These are phyloP conservation scores for Thymus mandschuricus DNA, from an alignment of 257 asterid genomes.

Conservation along the genomic window DNA sequence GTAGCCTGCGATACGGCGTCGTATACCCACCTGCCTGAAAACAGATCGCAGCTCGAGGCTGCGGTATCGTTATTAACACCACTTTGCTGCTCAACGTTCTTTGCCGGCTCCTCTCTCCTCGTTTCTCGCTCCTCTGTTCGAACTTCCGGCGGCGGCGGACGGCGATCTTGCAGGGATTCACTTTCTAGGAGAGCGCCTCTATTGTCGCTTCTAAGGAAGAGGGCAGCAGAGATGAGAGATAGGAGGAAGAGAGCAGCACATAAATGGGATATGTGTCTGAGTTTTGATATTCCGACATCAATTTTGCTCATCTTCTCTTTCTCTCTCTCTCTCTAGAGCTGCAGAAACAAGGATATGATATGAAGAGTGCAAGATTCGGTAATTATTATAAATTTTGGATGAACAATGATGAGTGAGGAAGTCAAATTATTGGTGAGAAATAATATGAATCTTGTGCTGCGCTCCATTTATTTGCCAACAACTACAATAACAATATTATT, in stretches of 20 bases:
- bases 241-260: background rate
- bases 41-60: conserved; percentile 1
- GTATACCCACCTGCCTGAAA: conserved; percentile 23
- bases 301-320: background rate
- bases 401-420: conserved; percentile 9
- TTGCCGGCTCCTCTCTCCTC: conserved; percentile 4
- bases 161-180: background rate
- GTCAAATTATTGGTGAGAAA: conserved; percentile 11
- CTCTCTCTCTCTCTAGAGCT: background rate
- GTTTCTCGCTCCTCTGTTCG: background rate
- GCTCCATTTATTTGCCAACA: background rate
- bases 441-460: background rate
- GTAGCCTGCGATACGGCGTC: conserved; percentile 38
- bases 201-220: background rate
- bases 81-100: background rate
- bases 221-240: background rate
- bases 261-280: background rate
- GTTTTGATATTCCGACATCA: background rate
- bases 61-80: background rate
- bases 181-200: background rate
- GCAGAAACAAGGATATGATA: background rate
- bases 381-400: background rate
- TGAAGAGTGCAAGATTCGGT: background rate
- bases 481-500: background rate
- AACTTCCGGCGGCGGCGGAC: background rate